Conservation (phyloP, 164 flowering plant genomes). For the Macadamia tetraphylla region DNA sequence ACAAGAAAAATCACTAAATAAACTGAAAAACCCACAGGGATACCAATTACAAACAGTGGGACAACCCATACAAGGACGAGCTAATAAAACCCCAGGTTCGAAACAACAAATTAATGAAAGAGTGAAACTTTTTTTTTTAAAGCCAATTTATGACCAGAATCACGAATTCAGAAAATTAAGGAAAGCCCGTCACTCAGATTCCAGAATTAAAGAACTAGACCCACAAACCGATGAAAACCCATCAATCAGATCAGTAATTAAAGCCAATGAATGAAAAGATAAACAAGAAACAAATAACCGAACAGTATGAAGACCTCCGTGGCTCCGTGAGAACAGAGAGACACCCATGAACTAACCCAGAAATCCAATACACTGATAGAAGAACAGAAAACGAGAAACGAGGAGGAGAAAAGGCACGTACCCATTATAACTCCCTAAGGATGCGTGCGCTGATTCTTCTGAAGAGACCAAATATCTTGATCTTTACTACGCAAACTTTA, state of each 20-base stretch:
- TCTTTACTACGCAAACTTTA: slow-evolving; percentile 6
- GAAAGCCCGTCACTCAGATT: background rate
- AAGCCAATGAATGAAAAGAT: background rate
- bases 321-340: background rate
- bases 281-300: background rate
- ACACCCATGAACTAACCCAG: background rate
- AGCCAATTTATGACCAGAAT: background rate
- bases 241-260: slow-evolving; percentile 3
- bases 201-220: background rate
- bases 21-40: background rate
- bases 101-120: too few relatives aligned
- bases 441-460: slow-evolving; percentile 5
- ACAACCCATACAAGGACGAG: background rate
- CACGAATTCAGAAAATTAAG: background rate
- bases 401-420: slow-evolving; percentile 15
- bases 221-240: background rate
- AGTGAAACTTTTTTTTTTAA: too few relatives aligned
- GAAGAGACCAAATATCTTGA: slow-evolving; percentile 2
- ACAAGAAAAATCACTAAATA: background rate
- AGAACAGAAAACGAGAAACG: background rate
- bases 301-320: slow-evolving; percentile 1
- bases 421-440: slow-evolving; percentile 32
- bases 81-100: too few relatives aligned
- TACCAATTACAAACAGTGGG: background rate
- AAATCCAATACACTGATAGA: slow-evolving; percentile 10